Conservation (phyloP, 805 yeast species). For the baker's yeast (Saccharomyces cerevisiae) region DNA sequence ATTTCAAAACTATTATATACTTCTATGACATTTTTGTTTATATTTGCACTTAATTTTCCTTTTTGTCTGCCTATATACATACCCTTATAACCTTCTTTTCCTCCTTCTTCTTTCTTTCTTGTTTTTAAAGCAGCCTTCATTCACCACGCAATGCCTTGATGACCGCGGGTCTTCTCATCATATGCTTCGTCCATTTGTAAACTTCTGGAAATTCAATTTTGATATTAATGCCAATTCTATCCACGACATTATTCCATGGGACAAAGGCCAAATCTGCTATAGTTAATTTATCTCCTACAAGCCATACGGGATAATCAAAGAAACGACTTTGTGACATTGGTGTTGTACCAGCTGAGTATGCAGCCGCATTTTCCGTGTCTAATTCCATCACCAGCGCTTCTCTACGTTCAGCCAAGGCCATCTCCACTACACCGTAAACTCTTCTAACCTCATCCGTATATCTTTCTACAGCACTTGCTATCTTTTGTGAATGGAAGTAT, state of each 20-base stretch:
- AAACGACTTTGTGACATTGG: slow-evolving; percentile 78
- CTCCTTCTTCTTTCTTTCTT: neutral
- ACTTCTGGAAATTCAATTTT: slow-evolving; percentile 89
- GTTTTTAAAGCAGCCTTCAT: neutral
- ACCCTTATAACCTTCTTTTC: neutral
- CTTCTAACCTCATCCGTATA: slow-evolving; percentile 88
- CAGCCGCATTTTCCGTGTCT: slow-evolving; percentile 79
- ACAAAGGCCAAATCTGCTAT: slow-evolving; percentile 89
- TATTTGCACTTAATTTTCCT: neutral
- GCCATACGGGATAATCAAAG: slow-evolving; percentile 91
- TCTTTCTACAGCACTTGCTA: slow-evolving; percentile 83
- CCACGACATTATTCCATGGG: slow-evolving; percentile 96
- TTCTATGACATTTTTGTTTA: neutral
- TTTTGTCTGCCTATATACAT: neutral
- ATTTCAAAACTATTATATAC: neutral
- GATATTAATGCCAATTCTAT: slow-evolving; percentile 81
- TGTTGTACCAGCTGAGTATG: slow-evolving; percentile 80
- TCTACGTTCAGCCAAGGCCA: slow-evolving; percentile 88
- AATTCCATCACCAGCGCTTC: slow-evolving; percentile 85
- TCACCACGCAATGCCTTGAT: slow-evolving; percentile 77
- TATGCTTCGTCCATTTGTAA: slow-evolving; percentile 87
- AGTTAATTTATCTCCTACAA: slow-evolving; percentile 76
- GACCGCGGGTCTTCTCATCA: slow-evolving; percentile 94
- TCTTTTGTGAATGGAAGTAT: slow-evolving; percentile 78
- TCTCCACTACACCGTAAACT: slow-evolving; percentile 88